Evolutionary conservation across 352 stramenopile species (phyloP).

Genomic region (Phytopythium kandeliae): DNA sequence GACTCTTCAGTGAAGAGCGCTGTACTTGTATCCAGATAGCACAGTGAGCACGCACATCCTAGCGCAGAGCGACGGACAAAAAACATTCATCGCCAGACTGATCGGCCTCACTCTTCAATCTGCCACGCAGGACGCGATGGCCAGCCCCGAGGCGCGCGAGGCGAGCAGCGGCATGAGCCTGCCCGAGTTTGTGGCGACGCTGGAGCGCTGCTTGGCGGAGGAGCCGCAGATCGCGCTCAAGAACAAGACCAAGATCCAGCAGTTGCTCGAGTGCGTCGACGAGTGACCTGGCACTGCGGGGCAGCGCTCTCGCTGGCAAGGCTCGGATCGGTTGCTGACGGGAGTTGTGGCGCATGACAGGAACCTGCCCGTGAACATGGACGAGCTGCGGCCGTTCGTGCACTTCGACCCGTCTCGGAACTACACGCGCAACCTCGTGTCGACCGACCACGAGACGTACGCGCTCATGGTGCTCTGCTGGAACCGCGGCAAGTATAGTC

Average conservation of each 20-base stretch:
- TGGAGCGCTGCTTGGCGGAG: slow-evolving; percentile 42
- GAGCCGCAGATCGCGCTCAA: slow-evolving; percentile 53
- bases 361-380: slow-evolving; percentile 38
- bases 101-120: not conserved
- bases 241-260: slow-evolving; percentile 45
- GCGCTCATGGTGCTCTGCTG: slow-evolving; percentile 94
- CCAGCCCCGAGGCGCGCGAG: not conserved
- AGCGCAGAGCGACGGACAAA: no score
- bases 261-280: slow-evolving; percentile 43
- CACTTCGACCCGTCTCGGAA: slow-evolving; percentile 81
- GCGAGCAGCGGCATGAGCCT: slow-evolving; percentile 22
- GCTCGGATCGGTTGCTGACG: not conserved
- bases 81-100: no score
- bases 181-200: slow-evolving; percentile 39
- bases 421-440: slow-evolving; percentile 94
- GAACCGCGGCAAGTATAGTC: slow-evolving; percentile 86
- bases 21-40: no score
- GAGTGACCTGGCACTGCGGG: not conserved
- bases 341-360: slow-evolving; percentile 12
- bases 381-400: slow-evolving; percentile 69
- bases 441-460: slow-evolving; percentile 90
- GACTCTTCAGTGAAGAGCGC: no score
- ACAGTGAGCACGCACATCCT: no score
- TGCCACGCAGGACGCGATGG: not conserved
- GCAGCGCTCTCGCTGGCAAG: no score